These are phyloP conservation scores for Sphagnum contortum DNA, from an alignment of 225 moss, liverwort and hornwort species.

Conservation along the genomic window DNA sequence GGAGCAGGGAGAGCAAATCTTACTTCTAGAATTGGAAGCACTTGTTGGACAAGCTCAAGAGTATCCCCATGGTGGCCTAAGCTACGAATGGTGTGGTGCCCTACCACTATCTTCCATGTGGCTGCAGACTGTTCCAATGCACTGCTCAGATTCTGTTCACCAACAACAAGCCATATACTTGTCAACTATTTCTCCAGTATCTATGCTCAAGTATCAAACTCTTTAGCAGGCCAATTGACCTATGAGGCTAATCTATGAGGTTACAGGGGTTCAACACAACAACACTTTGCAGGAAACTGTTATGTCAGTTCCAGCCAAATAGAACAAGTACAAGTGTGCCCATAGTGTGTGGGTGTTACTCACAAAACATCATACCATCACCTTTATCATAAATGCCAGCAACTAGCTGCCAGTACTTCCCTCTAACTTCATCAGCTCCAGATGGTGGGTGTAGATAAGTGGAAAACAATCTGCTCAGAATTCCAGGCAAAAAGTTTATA, in stretches of 20 bases:
- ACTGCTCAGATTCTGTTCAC: conserved; percentile 30
- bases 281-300: too few relatives aligned
- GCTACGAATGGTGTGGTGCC: conserved; percentile 73
- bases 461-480: too few relatives aligned
- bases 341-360: too few relatives aligned
- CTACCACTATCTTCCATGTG: conserved; percentile 69
- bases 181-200: too few relatives aligned
- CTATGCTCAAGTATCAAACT: not conserved
- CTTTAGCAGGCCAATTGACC: not conserved
- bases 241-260: not conserved
- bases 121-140: conserved; percentile 40
- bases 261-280: not conserved
- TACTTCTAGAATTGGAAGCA: conserved; percentile 62
- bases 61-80: conserved; percentile 61
- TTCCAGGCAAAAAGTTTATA: too few relatives aligned
- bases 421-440: too few relatives aligned
- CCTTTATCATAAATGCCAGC: too few relatives aligned
- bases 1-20: not conserved
- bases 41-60: conserved; percentile 41
- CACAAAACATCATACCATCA: too few relatives aligned
- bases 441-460: too few relatives aligned
- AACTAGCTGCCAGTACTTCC: too few relatives aligned
- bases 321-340: too few relatives aligned
- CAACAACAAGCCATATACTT: not conserved
- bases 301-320: too few relatives aligned